These are phyloP conservation scores for Phylloporus sp. DNA, from an alignment of 768 basidiomycete species.

Conservation along the genomic window DNA sequence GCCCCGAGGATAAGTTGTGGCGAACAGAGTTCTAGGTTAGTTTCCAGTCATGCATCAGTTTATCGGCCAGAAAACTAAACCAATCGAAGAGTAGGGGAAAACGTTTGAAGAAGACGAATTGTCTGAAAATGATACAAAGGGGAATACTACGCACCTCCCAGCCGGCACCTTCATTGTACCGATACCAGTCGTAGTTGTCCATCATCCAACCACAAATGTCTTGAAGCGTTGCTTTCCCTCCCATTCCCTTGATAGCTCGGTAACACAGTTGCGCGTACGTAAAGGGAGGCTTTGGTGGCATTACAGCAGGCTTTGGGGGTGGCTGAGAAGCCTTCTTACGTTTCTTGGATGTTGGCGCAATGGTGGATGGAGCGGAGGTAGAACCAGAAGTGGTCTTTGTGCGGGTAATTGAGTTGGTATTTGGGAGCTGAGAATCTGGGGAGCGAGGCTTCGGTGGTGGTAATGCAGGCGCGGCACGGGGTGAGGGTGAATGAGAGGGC, in stretches of 20 bases:
- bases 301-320: slow-evolving; percentile 62
- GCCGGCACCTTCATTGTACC: slow-evolving; percentile 71
- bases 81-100: neutral
- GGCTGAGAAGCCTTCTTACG: slow-evolving; percentile 56
- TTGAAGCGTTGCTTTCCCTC: slow-evolving; percentile 84
- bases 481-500: slow-evolving; percentile 72
- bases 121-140: neutral
- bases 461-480: slow-evolving; percentile 41
- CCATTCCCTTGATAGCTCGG: slow-evolving; percentile 77
- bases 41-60: slow-evolving; percentile 10
- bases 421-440: slow-evolving; percentile 53
- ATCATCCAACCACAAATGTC: slow-evolving; percentile 93
- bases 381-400: slow-evolving; percentile 31
- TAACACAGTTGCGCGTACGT: slow-evolving; percentile 93
- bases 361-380: slow-evolving; percentile 17
- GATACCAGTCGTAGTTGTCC: slow-evolving; percentile 86
- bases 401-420: slow-evolving; percentile 57
- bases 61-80: slow-evolving; percentile 3
- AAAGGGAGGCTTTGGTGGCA: slow-evolving; percentile 83
- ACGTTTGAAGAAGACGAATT: neutral
- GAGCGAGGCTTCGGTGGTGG: slow-evolving; percentile 45
- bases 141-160: slow-evolving; percentile 72
- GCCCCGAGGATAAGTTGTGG: slow-evolving; percentile 90
- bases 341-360: slow-evolving; percentile 49
- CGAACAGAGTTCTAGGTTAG: slow-evolving; percentile 80